Evolutionary conservation across 768 basidiomycete genomes (phyloP).

Genomic region (Dendrothele bispora): DNA sequence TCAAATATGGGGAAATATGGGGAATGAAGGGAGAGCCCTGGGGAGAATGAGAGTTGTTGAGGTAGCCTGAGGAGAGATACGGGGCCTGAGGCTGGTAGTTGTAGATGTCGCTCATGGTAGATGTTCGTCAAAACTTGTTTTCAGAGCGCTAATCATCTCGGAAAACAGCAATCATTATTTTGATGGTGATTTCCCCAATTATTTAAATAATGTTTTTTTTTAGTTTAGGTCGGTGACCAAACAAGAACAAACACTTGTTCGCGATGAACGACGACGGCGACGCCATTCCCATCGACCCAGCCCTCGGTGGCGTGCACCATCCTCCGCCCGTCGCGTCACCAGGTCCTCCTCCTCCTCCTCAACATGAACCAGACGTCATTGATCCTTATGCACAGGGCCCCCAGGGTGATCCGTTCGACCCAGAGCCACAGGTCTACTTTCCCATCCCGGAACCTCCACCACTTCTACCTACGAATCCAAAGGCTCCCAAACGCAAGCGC

Average conservation of each 20-base stretch:
- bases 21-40: slow-evolving; percentile 47
- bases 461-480: slow-evolving; percentile 34
- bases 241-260: neutral
- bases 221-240: neutral
- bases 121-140: no score
- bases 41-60: slow-evolving; percentile 28
- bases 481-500: slow-evolving; percentile 49
- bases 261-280: neutral
- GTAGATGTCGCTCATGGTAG: slow-evolving; percentile 41
- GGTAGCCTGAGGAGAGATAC: slow-evolving; percentile 33
- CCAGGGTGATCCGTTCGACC: slow-evolving; percentile 83
- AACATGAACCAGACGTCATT: no score
- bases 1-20: slow-evolving; percentile 34
- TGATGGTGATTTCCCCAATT: no score
- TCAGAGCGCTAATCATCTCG: no score
- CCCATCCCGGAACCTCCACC: slow-evolving; percentile 44
- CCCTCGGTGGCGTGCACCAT: no score
- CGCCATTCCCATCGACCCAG: slow-evolving; percentile 14
- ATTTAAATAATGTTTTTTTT: neutral
- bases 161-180: no score
- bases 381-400: slow-evolving; percentile 76
- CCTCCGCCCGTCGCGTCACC: no score
- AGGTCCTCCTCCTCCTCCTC: no score
- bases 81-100: slow-evolving; percentile 38
- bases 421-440: slow-evolving; percentile 55